phyloP scores from a whole-genome alignment of 2,329 filamentous ascomycete genomes.

The Talaromyces marneffei region DNA sequence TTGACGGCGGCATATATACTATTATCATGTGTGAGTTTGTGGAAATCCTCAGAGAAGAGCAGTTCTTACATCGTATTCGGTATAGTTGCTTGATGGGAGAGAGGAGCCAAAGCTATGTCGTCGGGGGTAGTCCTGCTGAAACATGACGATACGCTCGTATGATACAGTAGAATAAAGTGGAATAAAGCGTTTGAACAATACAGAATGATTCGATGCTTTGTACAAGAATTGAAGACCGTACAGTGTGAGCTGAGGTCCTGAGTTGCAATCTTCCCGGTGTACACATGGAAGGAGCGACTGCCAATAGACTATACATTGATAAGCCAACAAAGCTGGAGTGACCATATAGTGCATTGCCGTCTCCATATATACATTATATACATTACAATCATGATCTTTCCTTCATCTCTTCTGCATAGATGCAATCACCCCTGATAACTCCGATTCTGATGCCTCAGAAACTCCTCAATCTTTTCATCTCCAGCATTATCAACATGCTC shows the following conservation, averaged over 20 bases:
- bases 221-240: background rate
- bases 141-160: constrained; percentile 1
- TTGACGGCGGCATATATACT: constrained; percentile 6
- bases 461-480: constrained; percentile 11
- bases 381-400: background rate
- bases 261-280: background rate
- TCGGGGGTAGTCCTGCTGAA: background rate
- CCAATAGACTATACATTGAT: background rate
- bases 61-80: constrained; percentile 9
- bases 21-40: background rate
- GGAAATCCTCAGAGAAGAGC: background rate
- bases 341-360: background rate
- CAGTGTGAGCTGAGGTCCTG: background rate
- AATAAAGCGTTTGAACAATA: background rate
- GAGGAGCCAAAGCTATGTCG: constrained; percentile 8
- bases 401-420: background rate
- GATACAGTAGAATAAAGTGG: background rate
- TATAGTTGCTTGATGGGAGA: constrained; percentile 9
- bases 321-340: background rate
- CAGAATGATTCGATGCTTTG: background rate
- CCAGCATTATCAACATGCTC: background rate
- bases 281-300: background rate
- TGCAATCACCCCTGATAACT: background rate
- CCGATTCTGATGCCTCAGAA: constrained; percentile 12
- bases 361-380: background rate